Conservation (phyloP, 1,284 basidiomycete species). For the Tilletia walkeri region DNA sequence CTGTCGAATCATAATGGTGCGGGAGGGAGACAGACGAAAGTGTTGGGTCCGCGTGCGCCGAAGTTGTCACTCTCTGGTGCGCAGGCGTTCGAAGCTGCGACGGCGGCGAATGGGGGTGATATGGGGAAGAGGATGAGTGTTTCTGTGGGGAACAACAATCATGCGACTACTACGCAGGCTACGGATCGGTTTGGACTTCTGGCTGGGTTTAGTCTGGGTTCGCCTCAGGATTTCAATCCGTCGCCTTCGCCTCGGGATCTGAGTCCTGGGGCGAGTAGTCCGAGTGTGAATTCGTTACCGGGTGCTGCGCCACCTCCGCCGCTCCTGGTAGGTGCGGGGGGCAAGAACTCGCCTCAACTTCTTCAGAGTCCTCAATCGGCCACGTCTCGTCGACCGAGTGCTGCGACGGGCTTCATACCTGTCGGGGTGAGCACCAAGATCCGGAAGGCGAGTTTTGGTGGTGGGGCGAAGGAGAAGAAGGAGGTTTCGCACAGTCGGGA, state of each 20-base stretch:
- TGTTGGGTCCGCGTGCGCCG: slow-evolving; percentile 14
- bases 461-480: not conserved
- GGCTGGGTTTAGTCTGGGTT: too few relatives aligned
- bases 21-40: not conserved
- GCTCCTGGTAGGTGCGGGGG: not conserved
- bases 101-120: not conserved
- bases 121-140: not conserved
- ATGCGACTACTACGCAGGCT: too few relatives aligned
- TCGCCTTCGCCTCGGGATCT: not conserved
- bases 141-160: not conserved
- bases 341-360: slow-evolving; percentile 10
- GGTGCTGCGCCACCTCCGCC: not conserved
- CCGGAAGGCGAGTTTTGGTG: slow-evolving; percentile 2
- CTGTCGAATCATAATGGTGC: not conserved
- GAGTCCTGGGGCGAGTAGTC: not conserved
- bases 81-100: not conserved
- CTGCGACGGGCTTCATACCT: slow-evolving; percentile 13
- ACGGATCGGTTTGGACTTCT: too few relatives aligned
- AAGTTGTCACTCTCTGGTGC: slow-evolving; percentile 1
- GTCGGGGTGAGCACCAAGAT: slow-evolving; percentile 9
- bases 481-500: slow-evolving; percentile 4
- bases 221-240: too few relatives aligned
- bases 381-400: not conserved
- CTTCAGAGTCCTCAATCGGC: not conserved
- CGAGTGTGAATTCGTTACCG: not conserved